A percentile compares a stretch with the other conserved stretches of the same genome.
phyloP scores from a whole-genome alignment of 768 basidiomycete genomes.

The Lentinula raphanica region DNA sequence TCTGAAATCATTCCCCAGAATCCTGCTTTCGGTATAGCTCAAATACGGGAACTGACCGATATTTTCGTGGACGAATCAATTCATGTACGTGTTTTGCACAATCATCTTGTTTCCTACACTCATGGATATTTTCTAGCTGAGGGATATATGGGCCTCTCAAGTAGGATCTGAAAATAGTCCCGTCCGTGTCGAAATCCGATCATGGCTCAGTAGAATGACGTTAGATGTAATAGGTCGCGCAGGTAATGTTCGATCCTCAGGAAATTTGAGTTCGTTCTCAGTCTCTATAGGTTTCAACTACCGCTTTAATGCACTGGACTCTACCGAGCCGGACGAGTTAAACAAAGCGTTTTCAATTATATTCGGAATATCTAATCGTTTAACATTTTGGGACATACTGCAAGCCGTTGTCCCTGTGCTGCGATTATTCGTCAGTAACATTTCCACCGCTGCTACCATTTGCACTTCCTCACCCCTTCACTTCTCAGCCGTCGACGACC shows the following conservation, averaged over 20 bases:
- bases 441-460: neutral
- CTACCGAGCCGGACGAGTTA: slow-evolving; percentile 21
- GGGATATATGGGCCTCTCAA: slow-evolving; percentile 41
- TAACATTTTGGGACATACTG: slow-evolving; percentile 15
- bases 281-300: slow-evolving; percentile 37
- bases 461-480: no score
- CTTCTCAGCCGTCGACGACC: slow-evolving; percentile 26
- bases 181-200: slow-evolving; percentile 49
- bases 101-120: neutral
- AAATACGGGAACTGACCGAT: slow-evolving; percentile 51
- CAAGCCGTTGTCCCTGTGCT: slow-evolving; percentile 6
- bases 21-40: slow-evolving; percentile 58
- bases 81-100: slow-evolving; percentile 26
- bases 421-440: neutral
- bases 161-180: slow-evolving; percentile 21
- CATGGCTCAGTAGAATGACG: slow-evolving; percentile 63
- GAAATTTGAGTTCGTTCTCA: no score
- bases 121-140: slow-evolving; percentile 28
- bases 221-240: slow-evolving; percentile 73
- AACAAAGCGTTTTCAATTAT: slow-evolving; percentile 28
- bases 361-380: slow-evolving; percentile 12
- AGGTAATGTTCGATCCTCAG: no score
- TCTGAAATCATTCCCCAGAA: slow-evolving; percentile 32
- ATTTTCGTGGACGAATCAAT: slow-evolving; percentile 54
- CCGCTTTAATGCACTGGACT: slow-evolving; percentile 25